Percentiles rank a stretch among this genome's conserved stretches.
phyloP scores from a whole-genome alignment of 2,329 filamentous ascomycete species.

The Colletotrichum musae region DNA sequence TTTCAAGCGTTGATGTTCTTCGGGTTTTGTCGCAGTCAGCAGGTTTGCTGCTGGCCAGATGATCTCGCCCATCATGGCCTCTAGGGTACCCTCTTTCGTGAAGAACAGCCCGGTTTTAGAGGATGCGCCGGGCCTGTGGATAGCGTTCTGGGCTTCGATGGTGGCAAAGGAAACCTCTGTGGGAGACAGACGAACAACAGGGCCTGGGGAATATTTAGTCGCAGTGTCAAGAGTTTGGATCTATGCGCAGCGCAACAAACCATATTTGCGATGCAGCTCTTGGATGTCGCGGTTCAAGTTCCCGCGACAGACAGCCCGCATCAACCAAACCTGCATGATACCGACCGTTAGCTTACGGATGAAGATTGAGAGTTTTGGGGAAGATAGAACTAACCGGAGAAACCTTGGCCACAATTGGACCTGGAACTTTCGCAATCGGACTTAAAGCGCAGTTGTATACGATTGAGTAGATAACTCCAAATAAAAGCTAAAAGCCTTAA shows the following conservation, averaged over 20 bases:
- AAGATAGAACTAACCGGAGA: neutral
- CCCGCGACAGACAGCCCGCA: neutral
- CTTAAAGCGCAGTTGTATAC: constrained; percentile 1
- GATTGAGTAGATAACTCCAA: constrained; percentile 1
- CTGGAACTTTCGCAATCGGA: constrained; percentile 1
- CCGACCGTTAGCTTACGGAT: neutral
- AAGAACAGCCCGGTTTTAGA: constrained; percentile 1
- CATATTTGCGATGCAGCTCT: constrained; percentile 9
- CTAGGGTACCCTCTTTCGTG: constrained; percentile 26
- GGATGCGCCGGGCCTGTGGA: constrained; percentile 2
- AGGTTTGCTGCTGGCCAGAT: constrained; percentile 30
- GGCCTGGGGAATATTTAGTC: neutral
- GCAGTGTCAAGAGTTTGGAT: no score
- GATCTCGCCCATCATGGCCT: constrained; percentile 30
- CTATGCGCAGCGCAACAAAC: neutral
- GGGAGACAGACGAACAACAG: constrained; percentile 20
- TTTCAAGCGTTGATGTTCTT: constrained; percentile 22
- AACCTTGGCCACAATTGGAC: constrained; percentile 6
- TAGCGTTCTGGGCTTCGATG: constrained; percentile 13
- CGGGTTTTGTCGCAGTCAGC: neutral
- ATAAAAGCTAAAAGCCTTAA: neutral
- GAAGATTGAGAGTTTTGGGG: neutral
- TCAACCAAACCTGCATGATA: constrained; percentile 10
- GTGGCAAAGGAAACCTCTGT: constrained; percentile 24
- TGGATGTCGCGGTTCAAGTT: constrained; percentile 1